These are phyloP conservation scores for Chlamydomonas reinhardtii DNA, from an alignment of 163 green algal genomes.

Conservation along the genomic window DNA sequence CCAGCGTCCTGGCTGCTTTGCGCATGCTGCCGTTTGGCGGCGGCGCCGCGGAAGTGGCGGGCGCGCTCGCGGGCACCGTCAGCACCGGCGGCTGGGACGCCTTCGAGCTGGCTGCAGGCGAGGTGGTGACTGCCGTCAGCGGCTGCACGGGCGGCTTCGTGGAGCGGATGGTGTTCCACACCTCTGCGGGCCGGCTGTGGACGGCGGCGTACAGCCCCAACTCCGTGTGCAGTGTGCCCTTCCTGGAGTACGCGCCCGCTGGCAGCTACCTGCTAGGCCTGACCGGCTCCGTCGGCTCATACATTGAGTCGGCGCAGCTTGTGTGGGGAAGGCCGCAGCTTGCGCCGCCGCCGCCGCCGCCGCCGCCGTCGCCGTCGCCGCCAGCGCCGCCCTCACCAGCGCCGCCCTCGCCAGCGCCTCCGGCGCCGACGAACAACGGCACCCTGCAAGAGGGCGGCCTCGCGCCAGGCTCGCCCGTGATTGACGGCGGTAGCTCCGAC, in stretches of 20 bases:
- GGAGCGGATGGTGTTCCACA: constrained; percentile 9
- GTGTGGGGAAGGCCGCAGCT: no score
- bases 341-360: no score
- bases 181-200: background rate
- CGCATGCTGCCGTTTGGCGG: background rate
- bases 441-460: no score
- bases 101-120: background rate
- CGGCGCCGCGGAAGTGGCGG: background rate
- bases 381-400: no score
- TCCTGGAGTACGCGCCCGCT: background rate
- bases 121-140: background rate
- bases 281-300: background rate
- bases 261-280: background rate
- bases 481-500: no score
- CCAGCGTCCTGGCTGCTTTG: background rate
- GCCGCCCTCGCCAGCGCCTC: no score
- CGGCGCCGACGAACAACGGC: no score
- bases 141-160: background rate
- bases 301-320: no score
- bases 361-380: no score
- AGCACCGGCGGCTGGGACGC: background rate
- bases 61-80: background rate
- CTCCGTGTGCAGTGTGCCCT: background rate
- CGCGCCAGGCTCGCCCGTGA: no score
- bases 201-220: background rate